phyloP scores from a whole-genome alignment of 2,329 filamentous ascomycete genomes.

The Colletotrichum coccodes region DNA sequence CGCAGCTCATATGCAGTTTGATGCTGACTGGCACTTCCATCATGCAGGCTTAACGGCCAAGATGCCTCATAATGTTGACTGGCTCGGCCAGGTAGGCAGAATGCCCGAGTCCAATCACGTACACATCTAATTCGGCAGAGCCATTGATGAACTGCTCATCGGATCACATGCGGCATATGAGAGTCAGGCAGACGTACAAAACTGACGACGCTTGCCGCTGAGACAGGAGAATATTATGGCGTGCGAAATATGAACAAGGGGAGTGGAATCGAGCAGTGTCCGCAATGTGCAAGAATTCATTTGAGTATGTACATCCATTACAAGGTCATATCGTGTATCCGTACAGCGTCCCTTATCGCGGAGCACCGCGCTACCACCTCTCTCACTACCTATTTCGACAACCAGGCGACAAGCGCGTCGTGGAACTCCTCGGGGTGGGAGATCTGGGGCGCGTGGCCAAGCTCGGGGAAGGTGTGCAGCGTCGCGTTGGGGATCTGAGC shows the following conservation, averaged over 20 bases:
- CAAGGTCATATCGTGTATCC: neutral
- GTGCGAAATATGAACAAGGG: neutral
- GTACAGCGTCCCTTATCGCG: neutral
- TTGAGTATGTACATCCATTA: conserved; percentile 5
- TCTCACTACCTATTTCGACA: conserved; percentile 36
- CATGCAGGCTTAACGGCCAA: neutral
- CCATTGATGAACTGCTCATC: too few species aligned
- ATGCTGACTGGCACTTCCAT: neutral
- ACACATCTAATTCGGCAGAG: neutral
- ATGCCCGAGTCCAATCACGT: neutral
- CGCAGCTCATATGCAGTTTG: neutral
- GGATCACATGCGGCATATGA: neutral
- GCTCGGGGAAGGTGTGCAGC: conserved; percentile 56
- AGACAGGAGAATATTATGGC: too few species aligned
- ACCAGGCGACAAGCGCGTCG: conserved; percentile 55
- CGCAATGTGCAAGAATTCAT: neutral
- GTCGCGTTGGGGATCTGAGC: conserved; percentile 54
- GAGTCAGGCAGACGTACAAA: neutral
- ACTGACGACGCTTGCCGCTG: neutral
- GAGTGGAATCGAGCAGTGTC: neutral
- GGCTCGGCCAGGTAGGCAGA: neutral
- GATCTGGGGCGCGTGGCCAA: conserved; percentile 65
- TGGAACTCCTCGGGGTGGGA: conserved; percentile 60
- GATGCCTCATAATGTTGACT: neutral
- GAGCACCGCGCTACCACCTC: neutral